These are phyloP conservation scores for Magnolia kwangsiensis DNA, from an alignment of 164 flowering plant species.

Conservation along the genomic window DNA sequence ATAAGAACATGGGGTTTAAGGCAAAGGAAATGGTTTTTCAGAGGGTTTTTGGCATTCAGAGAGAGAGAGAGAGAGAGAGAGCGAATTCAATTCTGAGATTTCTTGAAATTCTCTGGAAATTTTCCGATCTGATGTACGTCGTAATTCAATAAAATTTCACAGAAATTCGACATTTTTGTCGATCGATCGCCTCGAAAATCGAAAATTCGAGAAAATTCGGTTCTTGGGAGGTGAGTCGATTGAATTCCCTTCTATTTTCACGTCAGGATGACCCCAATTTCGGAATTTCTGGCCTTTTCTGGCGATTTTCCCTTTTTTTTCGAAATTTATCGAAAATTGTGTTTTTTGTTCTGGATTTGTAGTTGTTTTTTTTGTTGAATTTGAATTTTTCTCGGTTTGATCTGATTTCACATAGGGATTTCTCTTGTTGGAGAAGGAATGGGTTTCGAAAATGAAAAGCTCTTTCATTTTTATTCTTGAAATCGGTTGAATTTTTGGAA, in stretches of 20 bases:
- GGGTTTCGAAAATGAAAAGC: background rate
- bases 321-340: background rate
- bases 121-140: slow-evolving; percentile 5
- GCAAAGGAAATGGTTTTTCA: slow-evolving; percentile 14
- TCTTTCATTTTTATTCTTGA: background rate
- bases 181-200: background rate
- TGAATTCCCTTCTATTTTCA: background rate
- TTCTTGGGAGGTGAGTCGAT: slow-evolving; percentile 13
- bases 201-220: background rate
- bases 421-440: background rate
- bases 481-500: slow-evolving; percentile 5
- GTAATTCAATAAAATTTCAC: slow-evolving; percentile 6
- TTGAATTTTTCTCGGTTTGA: slow-evolving; percentile 8
- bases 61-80: background rate
- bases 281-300: background rate
- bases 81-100: slow-evolving; percentile 2
- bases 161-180: slow-evolving; percentile 2
- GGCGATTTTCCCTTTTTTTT: background rate
- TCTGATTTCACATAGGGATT: slow-evolving; percentile 3
- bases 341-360: slow-evolving; percentile 1
- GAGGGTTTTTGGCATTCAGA: slow-evolving; percentile 25
- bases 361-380: slow-evolving; percentile 9
- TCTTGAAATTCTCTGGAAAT: slow-evolving; percentile 3
- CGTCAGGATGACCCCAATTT: background rate
- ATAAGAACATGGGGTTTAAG: slow-evolving; percentile 30